Evolutionary conservation across 441 rosid species (phyloP).

Genomic region (Hura crepitans): DNA sequence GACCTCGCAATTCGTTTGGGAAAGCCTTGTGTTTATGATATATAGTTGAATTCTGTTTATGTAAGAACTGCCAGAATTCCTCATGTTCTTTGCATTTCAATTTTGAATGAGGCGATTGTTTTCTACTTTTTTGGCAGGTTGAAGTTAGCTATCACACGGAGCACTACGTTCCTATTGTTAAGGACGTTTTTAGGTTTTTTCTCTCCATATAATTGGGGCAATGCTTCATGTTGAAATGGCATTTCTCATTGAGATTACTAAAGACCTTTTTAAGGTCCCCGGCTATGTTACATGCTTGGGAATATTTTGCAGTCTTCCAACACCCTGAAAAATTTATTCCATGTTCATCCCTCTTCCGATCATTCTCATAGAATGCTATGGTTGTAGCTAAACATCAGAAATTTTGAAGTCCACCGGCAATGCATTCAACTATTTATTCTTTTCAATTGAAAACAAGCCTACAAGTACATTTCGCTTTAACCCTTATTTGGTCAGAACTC

Average conservation of each 20-base stretch:
- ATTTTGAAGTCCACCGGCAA: background rate
- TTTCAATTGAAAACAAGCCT: background rate
- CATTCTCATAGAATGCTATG: no score
- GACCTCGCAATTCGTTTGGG: background rate
- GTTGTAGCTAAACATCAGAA: background rate
- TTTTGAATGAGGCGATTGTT: background rate
- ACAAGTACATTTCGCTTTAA: background rate
- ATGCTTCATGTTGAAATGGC: background rate
- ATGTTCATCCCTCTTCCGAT: no score
- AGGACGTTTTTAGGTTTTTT: background rate
- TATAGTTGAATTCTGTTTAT: background rate
- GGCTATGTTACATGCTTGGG: background rate
- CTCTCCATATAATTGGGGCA: background rate
- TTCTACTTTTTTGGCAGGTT: constrained; percentile 25
- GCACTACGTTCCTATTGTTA: background rate
- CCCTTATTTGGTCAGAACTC: constrained; percentile 9
- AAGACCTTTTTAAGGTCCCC: background rate
- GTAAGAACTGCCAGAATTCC: background rate
- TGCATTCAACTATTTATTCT: background rate
- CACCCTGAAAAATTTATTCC: no score
- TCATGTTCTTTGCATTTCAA: background rate
- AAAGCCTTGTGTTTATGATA: background rate
- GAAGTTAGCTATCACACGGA: constrained; percentile 25
- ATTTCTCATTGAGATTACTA: background rate
- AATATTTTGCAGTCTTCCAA: no score